Percentiles rank a stretch among this genome's conserved stretches.
Conservation (phyloP, 176 grass and related monocot genomes). For the Musa troglodytarum region DNA sequence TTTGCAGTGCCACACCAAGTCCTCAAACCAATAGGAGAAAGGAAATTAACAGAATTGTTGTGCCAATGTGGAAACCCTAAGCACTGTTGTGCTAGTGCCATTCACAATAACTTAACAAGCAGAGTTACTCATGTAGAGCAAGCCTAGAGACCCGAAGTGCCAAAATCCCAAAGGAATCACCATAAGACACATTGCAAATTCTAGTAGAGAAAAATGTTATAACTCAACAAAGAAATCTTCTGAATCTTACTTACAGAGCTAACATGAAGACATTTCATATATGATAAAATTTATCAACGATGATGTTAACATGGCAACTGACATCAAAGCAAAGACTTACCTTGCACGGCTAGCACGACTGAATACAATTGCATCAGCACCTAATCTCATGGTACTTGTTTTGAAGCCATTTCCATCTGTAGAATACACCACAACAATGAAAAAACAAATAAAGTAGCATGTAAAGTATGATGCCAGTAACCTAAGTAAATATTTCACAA, state of each 20-base stretch:
- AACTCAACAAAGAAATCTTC: neutral
- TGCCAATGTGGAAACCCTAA: too few species aligned
- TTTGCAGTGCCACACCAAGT: too few species aligned
- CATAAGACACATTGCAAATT: neutral
- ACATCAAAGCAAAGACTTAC: slow-evolving; percentile 28
- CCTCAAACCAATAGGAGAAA: too few species aligned
- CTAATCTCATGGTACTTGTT: slow-evolving; percentile 98
- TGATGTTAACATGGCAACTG: neutral
- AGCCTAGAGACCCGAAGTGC: neutral
- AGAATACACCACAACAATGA: slow-evolving; percentile 21
- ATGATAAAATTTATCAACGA: neutral
- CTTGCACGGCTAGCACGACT: slow-evolving; percentile 49
- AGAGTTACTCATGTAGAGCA: too few species aligned
- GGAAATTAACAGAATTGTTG: too few species aligned
- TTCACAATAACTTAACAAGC: too few species aligned
- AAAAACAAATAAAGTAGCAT: slow-evolving; percentile 5
- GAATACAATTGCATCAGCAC: slow-evolving; percentile 89
- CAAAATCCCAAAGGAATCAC: neutral
- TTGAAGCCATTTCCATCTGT: slow-evolving; percentile 99
- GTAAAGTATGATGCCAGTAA: neutral
- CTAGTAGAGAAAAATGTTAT: neutral
- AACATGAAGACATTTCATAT: neutral
- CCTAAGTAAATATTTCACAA: neutral
- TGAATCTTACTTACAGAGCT: neutral
- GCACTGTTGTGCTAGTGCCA: too few species aligned